Percentiles rank a stretch among this genome's conserved stretches.
Evolutionary conservation across 1,284 basidiomycete genomes (phyloP).

Genomic region (Porogramme epimiltina): DNA sequence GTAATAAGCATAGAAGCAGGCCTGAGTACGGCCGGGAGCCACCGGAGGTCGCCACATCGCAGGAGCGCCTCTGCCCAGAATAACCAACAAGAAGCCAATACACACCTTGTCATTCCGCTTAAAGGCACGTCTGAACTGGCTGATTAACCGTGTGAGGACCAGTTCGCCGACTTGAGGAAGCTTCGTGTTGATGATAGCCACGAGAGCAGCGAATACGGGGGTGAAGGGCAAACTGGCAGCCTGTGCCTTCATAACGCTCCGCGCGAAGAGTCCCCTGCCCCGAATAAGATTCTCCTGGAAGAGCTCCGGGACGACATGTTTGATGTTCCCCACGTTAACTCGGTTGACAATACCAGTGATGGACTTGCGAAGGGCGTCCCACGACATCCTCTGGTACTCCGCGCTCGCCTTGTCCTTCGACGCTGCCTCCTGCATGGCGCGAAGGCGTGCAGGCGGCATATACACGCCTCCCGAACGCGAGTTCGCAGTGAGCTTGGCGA

Average conservation of each 20-base stretch:
- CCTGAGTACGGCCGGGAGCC: no score
- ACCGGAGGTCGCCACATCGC: no score
- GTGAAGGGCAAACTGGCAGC: conserved; percentile 96
- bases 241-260: conserved; percentile 98
- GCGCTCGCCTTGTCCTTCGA: conserved; percentile 82
- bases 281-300: conserved; percentile 92
- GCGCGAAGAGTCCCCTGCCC: conserved; percentile 85
- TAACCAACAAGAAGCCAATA: conserved; percentile 13
- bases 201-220: conserved; percentile 93
- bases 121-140: conserved; percentile 94
- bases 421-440: conserved; percentile 90
- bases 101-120: conserved; percentile 97
- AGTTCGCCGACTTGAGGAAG: conserved; percentile 96
- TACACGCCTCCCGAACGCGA: conserved; percentile 94
- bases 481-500: conserved; percentile 74
- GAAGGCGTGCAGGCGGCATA: conserved; percentile 90
- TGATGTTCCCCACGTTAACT: conserved; percentile 96
- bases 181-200: conserved; percentile 97
- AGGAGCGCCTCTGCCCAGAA: no score
- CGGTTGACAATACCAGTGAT: conserved; percentile 99
- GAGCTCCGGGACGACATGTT: conserved; percentile 92
- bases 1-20: background rate
- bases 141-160: conserved; percentile 85
- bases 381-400: conserved; percentile 96
- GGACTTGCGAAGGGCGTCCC: conserved; percentile 97